Evolutionary conservation across 2,329 filamentous ascomycete genomes (phyloP).

Genomic region (Colletotrichum sp.): DNA sequence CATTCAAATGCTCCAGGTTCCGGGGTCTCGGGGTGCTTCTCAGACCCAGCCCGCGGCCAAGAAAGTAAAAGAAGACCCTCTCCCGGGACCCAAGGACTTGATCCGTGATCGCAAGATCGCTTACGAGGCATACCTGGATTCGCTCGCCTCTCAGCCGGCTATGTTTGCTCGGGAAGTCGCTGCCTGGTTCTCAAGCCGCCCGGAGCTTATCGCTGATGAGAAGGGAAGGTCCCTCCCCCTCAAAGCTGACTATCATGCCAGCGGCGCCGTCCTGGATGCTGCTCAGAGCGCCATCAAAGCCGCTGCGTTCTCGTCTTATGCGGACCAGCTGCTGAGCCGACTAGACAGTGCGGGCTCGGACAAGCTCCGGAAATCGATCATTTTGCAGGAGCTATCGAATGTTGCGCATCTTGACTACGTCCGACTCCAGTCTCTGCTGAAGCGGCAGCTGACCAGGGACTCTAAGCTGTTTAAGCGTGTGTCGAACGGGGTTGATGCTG

Average conservation of each 20-base stretch:
- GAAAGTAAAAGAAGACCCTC: slow-evolving; percentile 27
- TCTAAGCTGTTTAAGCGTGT: slow-evolving; percentile 47
- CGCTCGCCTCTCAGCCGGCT: slow-evolving; percentile 36
- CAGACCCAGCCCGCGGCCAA: neutral
- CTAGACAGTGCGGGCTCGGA: slow-evolving; percentile 26
- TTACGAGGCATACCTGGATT: slow-evolving; percentile 36
- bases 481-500: slow-evolving; percentile 33
- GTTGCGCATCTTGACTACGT: slow-evolving; percentile 47
- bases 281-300: slow-evolving; percentile 38
- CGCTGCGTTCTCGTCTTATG: slow-evolving; percentile 45
- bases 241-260: slow-evolving; percentile 46
- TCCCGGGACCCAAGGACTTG: slow-evolving; percentile 33
- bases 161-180: slow-evolving; percentile 39
- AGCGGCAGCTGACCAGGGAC: slow-evolving; percentile 40
- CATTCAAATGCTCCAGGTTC: slow-evolving; percentile 21
- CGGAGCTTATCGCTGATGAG: slow-evolving; percentile 49
- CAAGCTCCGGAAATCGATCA: slow-evolving; percentile 34
- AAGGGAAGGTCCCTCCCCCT: slow-evolving; percentile 42
- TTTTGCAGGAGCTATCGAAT: slow-evolving; percentile 52
- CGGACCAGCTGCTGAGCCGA: slow-evolving; percentile 38
- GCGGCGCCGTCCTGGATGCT: slow-evolving; percentile 44
- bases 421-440: slow-evolving; percentile 41
- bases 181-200: slow-evolving; percentile 40
- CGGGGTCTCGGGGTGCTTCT: neutral
- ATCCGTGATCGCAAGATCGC: slow-evolving; percentile 36